These are phyloP conservation scores for Dryas alaskensis DNA, from an alignment of 306 rosid species.

Conservation along the genomic window DNA sequence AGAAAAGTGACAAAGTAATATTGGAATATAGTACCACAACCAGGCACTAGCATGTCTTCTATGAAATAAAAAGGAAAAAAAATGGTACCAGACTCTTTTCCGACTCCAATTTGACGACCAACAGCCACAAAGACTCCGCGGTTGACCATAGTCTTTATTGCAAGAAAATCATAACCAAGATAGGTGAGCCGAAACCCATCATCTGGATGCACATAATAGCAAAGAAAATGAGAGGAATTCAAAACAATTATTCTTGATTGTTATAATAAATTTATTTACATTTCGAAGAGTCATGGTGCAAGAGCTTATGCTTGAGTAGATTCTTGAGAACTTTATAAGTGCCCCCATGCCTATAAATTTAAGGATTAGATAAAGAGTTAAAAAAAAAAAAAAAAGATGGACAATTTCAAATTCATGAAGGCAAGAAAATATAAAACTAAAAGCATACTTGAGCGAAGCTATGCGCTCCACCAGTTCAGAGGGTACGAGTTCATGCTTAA, in stretches of 20 bases:
- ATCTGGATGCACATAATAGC: slow-evolving; percentile 46
- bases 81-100: slow-evolving; percentile 83
- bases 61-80: background rate
- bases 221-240: background rate
- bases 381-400: background rate
- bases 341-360: slow-evolving; percentile 73
- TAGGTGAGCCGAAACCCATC: slow-evolving; percentile 94
- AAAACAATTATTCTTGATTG: no score
- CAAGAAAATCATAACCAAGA: slow-evolving; percentile 96
- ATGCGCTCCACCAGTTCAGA: slow-evolving; percentile 70
- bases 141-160: slow-evolving; percentile 85
- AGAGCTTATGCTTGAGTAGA: slow-evolving; percentile 76
- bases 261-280: slow-evolving; percentile 39
- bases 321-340: slow-evolving; percentile 81
- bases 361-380: background rate
- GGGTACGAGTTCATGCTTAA: slow-evolving; percentile 84
- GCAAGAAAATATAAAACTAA: background rate
- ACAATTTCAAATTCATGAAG: background rate
- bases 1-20: background rate
- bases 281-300: slow-evolving; percentile 91
- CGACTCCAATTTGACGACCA: slow-evolving; percentile 97
- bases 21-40: background rate
- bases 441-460: slow-evolving; percentile 64
- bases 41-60: background rate
- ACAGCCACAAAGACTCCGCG: slow-evolving; percentile 77